phyloP scores from a whole-genome alignment of 768 basidiomycete genomes.

The Brasilioporus rufonigricans region DNA sequence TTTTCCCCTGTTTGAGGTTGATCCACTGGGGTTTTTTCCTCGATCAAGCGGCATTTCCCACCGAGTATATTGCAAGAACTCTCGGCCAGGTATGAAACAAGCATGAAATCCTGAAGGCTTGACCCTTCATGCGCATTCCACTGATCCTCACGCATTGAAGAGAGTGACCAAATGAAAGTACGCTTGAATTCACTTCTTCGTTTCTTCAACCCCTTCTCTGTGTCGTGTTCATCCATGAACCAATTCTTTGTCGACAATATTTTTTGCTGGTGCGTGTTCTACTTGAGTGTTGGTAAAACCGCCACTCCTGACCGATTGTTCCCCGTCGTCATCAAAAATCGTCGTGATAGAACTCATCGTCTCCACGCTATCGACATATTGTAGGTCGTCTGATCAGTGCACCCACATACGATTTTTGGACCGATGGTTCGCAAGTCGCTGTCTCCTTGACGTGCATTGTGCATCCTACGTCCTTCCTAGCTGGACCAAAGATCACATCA shows the following conservation, averaged over 20 bases:
- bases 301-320: not conserved
- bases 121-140: not conserved
- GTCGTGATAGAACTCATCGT: not conserved
- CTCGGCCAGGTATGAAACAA: not conserved
- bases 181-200: not conserved
- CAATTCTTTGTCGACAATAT: not conserved
- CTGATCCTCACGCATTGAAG: not conserved
- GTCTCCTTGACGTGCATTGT: not conserved
- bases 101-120: not conserved
- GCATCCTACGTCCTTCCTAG: not conserved
- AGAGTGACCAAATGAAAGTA: not conserved
- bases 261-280: slow-evolving; percentile 10
- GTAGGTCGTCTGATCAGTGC: not conserved
- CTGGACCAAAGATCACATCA: not conserved
- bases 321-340: not conserved
- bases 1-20: not conserved
- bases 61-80: not conserved
- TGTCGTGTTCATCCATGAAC: not conserved
- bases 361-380: not conserved
- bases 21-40: not conserved
- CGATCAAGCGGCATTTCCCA: slow-evolving; percentile 9
- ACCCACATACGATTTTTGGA: not conserved
- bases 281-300: not conserved
- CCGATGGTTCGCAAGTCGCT: not conserved
- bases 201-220: not conserved